A percentile compares a stretch with the other conserved stretches of the same genome.
Conservation (phyloP, 2,329 filamentous ascomycete species). For the Pseudogymnoascus sp. region DNA sequence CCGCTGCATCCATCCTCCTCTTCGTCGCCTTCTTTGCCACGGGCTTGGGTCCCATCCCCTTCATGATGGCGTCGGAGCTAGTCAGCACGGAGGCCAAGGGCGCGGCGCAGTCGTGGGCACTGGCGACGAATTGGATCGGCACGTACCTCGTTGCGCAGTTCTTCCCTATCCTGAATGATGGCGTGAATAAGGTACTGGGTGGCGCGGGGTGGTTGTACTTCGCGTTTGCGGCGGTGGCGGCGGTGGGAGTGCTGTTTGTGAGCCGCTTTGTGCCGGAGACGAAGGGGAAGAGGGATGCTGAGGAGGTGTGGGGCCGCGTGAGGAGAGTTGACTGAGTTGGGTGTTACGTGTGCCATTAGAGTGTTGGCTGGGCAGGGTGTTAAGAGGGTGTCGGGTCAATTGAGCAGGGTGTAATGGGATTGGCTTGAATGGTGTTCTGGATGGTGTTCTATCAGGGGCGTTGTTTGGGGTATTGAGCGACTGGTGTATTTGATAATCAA, state of each 20-base stretch:
- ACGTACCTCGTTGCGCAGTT: slow-evolving; percentile 93
- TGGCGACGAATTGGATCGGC: slow-evolving; percentile 80
- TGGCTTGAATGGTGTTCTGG: not conserved
- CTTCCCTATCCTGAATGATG: slow-evolving; percentile 78
- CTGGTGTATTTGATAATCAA: not conserved
- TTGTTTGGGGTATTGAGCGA: not conserved
- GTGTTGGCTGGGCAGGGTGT: not conserved
- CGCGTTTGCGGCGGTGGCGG: slow-evolving; percentile 72
- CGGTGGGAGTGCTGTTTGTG: slow-evolving; percentile 63
- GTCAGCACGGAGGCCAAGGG: slow-evolving; percentile 86
- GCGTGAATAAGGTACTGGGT: slow-evolving; percentile 53
- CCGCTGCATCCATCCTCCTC: slow-evolving; percentile 68
- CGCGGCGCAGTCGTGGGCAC: slow-evolving; percentile 78
- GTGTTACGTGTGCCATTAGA: not conserved
- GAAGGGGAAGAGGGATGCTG: slow-evolving; percentile 69
- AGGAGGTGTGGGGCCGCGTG: slow-evolving; percentile 82
- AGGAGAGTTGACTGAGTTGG: slow-evolving; percentile 22
- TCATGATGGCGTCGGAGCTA: slow-evolving; percentile 85
- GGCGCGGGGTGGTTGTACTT: slow-evolving; percentile 81
- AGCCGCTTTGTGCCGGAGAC: slow-evolving; percentile 74
- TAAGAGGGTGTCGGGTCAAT: not conserved
- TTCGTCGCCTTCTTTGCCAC: slow-evolving; percentile 89
- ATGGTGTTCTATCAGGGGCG: not conserved
- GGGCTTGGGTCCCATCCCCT: slow-evolving; percentile 87
- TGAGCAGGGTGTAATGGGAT: not conserved